These are phyloP conservation scores for Rhizopus delemar DNA, from an alignment of 371 early-diverging fungal genomes.

Conservation along the genomic window DNA sequence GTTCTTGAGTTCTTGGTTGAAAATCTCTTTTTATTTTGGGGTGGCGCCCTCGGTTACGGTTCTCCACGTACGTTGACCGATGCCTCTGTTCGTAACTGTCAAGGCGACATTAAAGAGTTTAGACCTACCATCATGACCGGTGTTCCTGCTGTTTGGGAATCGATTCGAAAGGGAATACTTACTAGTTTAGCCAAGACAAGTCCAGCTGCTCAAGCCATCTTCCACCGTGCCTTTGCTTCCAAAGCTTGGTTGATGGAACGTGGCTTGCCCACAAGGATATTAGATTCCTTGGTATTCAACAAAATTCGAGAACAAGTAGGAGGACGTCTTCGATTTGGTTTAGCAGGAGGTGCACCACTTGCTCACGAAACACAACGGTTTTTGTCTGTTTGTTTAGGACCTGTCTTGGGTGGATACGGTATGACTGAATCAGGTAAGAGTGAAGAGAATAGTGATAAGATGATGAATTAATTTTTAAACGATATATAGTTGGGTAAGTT, in stretches of 20 bases:
- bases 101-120: slow-evolving; percentile 73
- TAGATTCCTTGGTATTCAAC: slow-evolving; percentile 78
- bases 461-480: no score
- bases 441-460: background rate
- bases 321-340: slow-evolving; percentile 70
- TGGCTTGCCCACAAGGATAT: slow-evolving; percentile 58
- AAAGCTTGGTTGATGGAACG: slow-evolving; percentile 59
- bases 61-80: slow-evolving; percentile 65
- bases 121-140: slow-evolving; percentile 80
- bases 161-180: slow-evolving; percentile 66
- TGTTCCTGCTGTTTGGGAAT: slow-evolving; percentile 81
- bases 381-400: slow-evolving; percentile 64
- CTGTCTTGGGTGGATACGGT: slow-evolving; percentile 82
- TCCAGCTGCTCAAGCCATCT: slow-evolving; percentile 53
- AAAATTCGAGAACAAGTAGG: slow-evolving; percentile 76
- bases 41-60: slow-evolving; percentile 75
- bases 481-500: slow-evolving; percentile 8
- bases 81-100: slow-evolving; percentile 72
- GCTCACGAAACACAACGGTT: slow-evolving; percentile 70
- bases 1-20: slow-evolving; percentile 73
- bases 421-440: slow-evolving; percentile 28
- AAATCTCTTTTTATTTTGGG: slow-evolving; percentile 48
- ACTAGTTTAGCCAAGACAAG: slow-evolving; percentile 51
- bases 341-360: slow-evolving; percentile 87
- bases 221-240: slow-evolving; percentile 61